Conservation (phyloP, 805 yeast genomes). For the Barnettozyma sucrosica region DNA sequence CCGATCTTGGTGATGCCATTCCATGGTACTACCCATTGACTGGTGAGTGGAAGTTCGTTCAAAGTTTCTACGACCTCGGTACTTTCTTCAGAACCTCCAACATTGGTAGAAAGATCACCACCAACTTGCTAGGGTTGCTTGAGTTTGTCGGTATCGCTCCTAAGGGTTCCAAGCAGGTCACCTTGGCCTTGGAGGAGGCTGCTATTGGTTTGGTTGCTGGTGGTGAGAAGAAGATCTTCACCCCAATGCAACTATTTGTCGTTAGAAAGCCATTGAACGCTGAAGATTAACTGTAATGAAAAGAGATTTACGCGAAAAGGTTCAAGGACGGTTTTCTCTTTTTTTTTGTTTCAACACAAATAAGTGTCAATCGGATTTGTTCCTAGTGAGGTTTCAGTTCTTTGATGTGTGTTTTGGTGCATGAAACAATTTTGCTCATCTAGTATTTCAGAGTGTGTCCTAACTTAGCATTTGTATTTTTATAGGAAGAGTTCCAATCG, state of each 20-base stretch:
- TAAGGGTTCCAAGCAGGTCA: conserved; percentile 84
- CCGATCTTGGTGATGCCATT: conserved; percentile 71
- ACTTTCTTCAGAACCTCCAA: conserved; percentile 86
- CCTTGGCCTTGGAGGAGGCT: conserved; percentile 92
- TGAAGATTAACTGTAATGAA: background rate
- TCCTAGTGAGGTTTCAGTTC: background rate
- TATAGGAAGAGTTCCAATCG: background rate
- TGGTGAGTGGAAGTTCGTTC: conserved; percentile 89
- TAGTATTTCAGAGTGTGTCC: background rate
- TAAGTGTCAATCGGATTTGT: background rate
- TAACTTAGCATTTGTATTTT: background rate
- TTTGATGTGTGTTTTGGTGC: background rate
- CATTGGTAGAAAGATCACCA: conserved; percentile 82
- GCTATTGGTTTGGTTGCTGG: conserved; percentile 93
- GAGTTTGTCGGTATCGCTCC: conserved; percentile 89
- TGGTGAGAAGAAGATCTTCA: conserved; percentile 82
- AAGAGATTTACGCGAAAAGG: background rate
- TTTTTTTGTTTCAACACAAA: background rate
- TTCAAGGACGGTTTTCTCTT: background rate
- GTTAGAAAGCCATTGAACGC: conserved; percentile 67
- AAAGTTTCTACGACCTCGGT: conserved; percentile 66
- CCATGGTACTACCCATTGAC: conserved; percentile 98
- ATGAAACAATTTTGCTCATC: background rate
- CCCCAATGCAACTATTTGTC: conserved; percentile 96
- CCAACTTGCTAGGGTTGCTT: conserved; percentile 70